Evolutionary conservation across 495 filamentous ascomycete genomes (phyloP), one percentile per base, ranked within the genome.

Genomic region (Podospora pseudopauciseta): DNA sequence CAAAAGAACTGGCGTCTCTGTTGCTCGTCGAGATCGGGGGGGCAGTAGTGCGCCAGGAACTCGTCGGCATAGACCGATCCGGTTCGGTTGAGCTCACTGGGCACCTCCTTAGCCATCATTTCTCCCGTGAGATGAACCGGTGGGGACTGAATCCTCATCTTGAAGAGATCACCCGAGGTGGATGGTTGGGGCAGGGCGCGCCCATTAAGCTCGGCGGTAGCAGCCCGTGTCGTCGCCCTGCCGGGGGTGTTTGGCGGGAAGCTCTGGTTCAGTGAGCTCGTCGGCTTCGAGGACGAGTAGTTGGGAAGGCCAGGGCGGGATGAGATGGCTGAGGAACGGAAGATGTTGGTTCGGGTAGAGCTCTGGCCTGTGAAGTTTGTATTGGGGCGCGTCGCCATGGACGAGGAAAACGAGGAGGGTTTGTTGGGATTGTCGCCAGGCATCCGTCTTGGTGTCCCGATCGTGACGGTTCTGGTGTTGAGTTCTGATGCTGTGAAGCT

Each of bases 1-100:
- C 82, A 85, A 70, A 84, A 85, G 68, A 83, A 85, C 79, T 84
- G 82, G 63, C 79, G 78, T 28, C 80, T 75, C 72, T 84, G 80
- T 19, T 80, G 74, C 55, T 85, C 82, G 65, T 82, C 80, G 53
- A 85, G 76, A 44, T 81, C 76, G 15, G 77, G 70, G 3, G 82
- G 82, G 71, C 82, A 85, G 67, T 80, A 80, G 60, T 82, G 78
- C 2, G 79, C 78, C 13, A 85, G 72, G 66, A 79, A 85, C 71
- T 85, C 78, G 68, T 84, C 82, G 7, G 82, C 82, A 63, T 85
- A 85, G 34, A 85, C 73, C 26, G 82, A 82, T 6, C 80, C 79
- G 15, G 71, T 65, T 19, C 80, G 73, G 56, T 68, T 75, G 19
- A 76, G 72, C 70, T 80, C 78, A n/a, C 81, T 73, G 19, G 81